Evolutionary conservation across 2,329 filamentous ascomycete species (phyloP), one percentile per base, ranked within the genome.

Genomic region (Ophiostoma triangulosporum): DNA sequence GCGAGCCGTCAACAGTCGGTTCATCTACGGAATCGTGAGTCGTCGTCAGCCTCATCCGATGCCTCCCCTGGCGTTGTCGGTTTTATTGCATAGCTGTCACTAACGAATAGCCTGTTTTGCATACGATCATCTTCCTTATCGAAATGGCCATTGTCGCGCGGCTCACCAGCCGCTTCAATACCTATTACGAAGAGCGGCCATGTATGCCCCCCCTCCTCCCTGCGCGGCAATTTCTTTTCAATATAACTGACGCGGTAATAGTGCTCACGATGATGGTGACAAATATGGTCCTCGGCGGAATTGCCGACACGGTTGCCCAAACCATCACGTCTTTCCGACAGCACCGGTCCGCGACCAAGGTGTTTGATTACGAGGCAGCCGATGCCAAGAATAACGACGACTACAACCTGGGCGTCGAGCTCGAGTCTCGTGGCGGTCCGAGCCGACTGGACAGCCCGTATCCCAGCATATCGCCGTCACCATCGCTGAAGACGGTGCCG

Each of bases 231-330:
- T n/a, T 66, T 15, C 29, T 35, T 46, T 15, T 31, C 45, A 3
- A 29, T 40, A 4, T 14, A 8, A 3, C 33, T 33, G 14, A 51
- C 48, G 54, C 32, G 29, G n/a, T n/a, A n/a, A n/a, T 65, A 86
- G 87, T 98, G 40, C 80, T 98, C 63, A 98, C 93, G 58, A 98
- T 95, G 70, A 98, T 98, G 91, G 88, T 96, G 65, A 95, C 91
- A 67, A 98, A 98, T 72, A 87, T 93, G 60, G 84, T 97, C 54
- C 81, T 98, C 56, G 89, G 88, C 71, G 93, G 93, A 62, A 84
- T 98, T 61, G 93, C 93, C 68, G 93, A 98, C 69, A 97, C 93
- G 32, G 88, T 95, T 48, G 93, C 93, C 55, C 93, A 98, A 69
- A 83, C 86, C 56, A 86, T 98, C 65, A 95, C 93, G 3, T 81